These are phyloP conservation scores for Halophytophthora batemanensis DNA, from an alignment of 352 stramenopile species.

Conservation along the genomic window DNA sequence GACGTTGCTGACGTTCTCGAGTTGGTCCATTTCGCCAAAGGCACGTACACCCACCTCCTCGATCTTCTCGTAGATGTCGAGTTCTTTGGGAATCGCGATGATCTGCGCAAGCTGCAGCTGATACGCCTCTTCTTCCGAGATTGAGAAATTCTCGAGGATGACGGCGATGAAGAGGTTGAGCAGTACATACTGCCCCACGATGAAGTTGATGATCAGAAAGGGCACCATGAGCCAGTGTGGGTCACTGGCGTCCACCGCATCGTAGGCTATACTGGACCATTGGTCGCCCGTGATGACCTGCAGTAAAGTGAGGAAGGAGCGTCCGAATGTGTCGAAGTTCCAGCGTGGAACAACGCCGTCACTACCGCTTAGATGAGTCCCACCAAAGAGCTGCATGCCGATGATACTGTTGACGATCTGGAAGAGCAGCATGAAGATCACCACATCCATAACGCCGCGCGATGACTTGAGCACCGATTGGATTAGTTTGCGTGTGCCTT, in stretches of 20 bases:
- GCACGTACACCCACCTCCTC: conserved; percentile 73
- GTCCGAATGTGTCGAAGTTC: conserved; percentile 75
- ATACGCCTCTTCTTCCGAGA: conserved; percentile 79
- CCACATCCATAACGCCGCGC: conserved; percentile 72
- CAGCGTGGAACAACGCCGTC: conserved; percentile 54
- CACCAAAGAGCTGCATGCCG: conserved; percentile 77
- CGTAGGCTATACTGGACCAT: conserved; percentile 75
- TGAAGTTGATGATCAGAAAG: conserved; percentile 75
- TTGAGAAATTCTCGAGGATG: conserved; percentile 82
- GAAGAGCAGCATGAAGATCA: conserved; percentile 73
- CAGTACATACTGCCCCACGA: conserved; percentile 73
- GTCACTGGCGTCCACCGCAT: conserved; percentile 64
- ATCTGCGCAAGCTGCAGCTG: conserved; percentile 81
- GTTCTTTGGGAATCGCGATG: conserved; percentile 77
- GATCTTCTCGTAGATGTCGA: conserved; percentile 82
- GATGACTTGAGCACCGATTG: conserved; percentile 76
- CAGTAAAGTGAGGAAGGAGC: conserved; percentile 70
- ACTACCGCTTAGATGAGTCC: conserved; percentile 34
- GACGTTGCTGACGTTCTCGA: conserved; percentile 79
- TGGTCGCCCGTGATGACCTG: conserved; percentile 79
- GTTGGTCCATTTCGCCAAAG: conserved; percentile 74
- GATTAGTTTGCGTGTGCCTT: conserved; percentile 74
- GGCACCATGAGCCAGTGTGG: conserved; percentile 68
- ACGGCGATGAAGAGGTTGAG: conserved; percentile 84
- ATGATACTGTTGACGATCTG: conserved; percentile 76